Base-by-base conservation (phyloP, 2,329 filamentous ascomycete species). In the Diaporthe eres region DNA sequence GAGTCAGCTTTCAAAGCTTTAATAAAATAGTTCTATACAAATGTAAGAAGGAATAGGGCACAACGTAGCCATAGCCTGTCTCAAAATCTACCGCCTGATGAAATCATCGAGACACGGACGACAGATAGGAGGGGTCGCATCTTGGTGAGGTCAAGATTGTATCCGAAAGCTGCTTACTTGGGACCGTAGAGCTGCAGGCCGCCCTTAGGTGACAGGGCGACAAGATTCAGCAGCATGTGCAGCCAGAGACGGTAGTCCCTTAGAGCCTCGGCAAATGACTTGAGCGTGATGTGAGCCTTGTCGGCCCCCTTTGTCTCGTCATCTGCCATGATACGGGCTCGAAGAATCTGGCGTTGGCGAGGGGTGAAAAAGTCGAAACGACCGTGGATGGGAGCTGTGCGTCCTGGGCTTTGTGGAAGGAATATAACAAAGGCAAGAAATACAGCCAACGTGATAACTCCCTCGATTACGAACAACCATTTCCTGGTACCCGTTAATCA, bases 381-480 rank as follows among this genome's bases (percentile, higher is more conserved):
- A 1, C 71, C 74, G 31, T 77, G 77, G 17, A 77, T 61, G 9
- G 77, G 74, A 5, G 49, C 37, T 2, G 77, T 77, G 34, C 71
- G 72, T 15, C 12, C 42, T 2, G 77, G 75, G 25, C 74, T 75
- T 9, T 51, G 72, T 7, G 76, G 76, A 13, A 77, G 71, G 22
- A 78, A 51, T 10, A 44, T 22, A 17, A 78, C 17, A 28, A 75
- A 76, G 49, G n/a, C 39, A 15, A 77, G 76, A 10, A 58, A 58
- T 5, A 58, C 25, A 58, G 37, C 22, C 6, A 78, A 49, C 3
- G 75, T 78, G 17, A 76, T 31, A 0, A 34, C 60, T 4, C 75
- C 75, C 37, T 78, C 75, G 19, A 78, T 58, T 28, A 76, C 25
- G 25, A 78, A 78, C 8, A 78, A 51, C 78, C 78, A 77, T 15